Percentiles rank a stretch among this genome's conserved stretches.
Conservation (phyloP, 495 filamentous ascomycete genomes). For the Stereocaulon alpinum region DNA sequence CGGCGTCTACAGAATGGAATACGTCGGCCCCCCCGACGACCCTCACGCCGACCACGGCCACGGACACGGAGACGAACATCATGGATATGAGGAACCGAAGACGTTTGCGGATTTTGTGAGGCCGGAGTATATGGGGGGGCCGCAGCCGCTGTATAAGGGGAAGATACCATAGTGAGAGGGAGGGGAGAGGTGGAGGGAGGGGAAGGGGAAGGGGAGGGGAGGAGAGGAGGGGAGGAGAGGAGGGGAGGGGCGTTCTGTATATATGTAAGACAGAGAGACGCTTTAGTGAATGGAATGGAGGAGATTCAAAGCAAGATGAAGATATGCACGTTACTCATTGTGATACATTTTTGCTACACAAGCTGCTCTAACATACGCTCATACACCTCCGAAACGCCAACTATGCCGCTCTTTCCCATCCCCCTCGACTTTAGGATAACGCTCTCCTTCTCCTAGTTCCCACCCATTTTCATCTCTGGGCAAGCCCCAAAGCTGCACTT, state of each 20-base stretch:
- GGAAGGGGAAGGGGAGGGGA: constrained; percentile 18
- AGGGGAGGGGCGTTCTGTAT: constrained; percentile 12
- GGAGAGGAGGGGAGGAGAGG: too few relatives aligned
- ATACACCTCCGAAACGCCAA: too few relatives aligned
- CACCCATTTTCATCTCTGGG: too few relatives aligned
- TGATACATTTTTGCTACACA: too few relatives aligned
- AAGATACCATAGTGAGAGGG: background rate
- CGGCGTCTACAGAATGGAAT: constrained; percentile 91
- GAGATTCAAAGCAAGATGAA: too few relatives aligned
- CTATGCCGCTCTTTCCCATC: too few relatives aligned
- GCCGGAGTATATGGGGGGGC: constrained; percentile 61
- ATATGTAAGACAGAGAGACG: constrained; percentile 20
- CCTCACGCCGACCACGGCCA: constrained; percentile 40
- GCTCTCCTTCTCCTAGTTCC: too few relatives aligned
- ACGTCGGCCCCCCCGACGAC: constrained; percentile 72
- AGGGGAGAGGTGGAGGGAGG: constrained; percentile 17
- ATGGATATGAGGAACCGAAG: constrained; percentile 49
- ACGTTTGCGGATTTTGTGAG: constrained; percentile 87
- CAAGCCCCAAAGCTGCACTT: too few relatives aligned
- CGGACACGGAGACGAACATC: constrained; percentile 26
- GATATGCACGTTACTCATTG: too few relatives aligned
- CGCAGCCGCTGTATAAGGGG: constrained; percentile 1
- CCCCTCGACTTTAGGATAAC: too few relatives aligned
- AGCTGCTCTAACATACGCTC: too few relatives aligned
- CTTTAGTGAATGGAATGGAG: too few relatives aligned